A percentile compares a stretch with the other conserved stretches of the same genome.
Evolutionary conservation across 352 stramenopile genomes (phyloP).

Genomic region (Globisporangium heterothallicum): DNA sequence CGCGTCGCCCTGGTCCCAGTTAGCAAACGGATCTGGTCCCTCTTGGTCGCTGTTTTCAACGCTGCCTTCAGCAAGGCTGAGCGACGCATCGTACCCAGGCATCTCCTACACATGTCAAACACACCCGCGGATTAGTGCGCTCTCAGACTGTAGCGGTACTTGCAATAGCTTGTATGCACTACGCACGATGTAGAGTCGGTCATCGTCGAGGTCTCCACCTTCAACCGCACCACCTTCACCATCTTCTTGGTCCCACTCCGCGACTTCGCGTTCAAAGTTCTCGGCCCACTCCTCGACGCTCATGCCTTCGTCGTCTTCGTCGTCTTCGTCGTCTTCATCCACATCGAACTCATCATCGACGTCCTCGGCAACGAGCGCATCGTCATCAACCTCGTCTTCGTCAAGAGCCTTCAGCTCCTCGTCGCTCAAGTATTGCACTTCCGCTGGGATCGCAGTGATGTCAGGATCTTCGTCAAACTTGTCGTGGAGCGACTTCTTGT

Average conservation of each 20-base stretch:
- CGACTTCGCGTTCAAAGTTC: constrained; percentile 64
- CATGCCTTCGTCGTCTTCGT: constrained; percentile 37
- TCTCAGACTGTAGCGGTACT: no score
- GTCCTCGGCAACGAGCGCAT: constrained; percentile 24
- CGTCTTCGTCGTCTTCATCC: constrained; percentile 23
- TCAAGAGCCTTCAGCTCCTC: constrained; percentile 31
- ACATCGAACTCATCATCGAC: constrained; percentile 16
- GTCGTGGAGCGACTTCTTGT: constrained; percentile 54
- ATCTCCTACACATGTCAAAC: constrained; percentile 33
- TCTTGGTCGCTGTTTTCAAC: constrained; percentile 24
- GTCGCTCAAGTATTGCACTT: constrained; percentile 54
- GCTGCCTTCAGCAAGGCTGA: constrained; percentile 49
- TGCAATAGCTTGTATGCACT: background rate
- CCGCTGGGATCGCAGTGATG: constrained; percentile 38
- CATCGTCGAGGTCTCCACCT: constrained; percentile 37
- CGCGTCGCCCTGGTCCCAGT: constrained; percentile 52
- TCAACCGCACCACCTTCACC: constrained; percentile 3
- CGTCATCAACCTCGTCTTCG: constrained; percentile 26
- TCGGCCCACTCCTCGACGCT: constrained; percentile 51
- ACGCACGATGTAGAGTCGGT: constrained; percentile 64
- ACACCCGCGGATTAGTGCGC: background rate
- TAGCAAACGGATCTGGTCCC: constrained; percentile 33
- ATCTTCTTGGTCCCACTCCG: constrained; percentile 43
- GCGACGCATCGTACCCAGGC: constrained; percentile 55
- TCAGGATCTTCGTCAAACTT: constrained; percentile 55